These are phyloP conservation scores for Fusarium agapanthi DNA, from an alignment of 2,329 filamentous ascomycete species.

Conservation along the genomic window DNA sequence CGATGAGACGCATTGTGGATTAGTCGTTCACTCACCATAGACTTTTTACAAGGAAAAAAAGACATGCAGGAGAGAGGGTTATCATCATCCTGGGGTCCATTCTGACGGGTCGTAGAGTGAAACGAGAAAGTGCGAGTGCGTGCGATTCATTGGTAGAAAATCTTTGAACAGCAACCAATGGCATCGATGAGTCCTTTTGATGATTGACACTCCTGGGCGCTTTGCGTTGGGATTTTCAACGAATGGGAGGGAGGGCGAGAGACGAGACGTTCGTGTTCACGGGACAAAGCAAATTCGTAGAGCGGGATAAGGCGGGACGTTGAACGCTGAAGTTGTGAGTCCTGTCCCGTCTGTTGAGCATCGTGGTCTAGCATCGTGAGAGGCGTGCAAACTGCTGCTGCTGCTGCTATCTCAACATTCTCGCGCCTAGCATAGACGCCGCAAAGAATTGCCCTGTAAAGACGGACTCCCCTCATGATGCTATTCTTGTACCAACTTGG, in stretches of 20 bases:
- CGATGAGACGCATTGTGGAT: conserved; percentile 28
- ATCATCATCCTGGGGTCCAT: conserved; percentile 24
- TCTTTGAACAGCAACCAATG: conserved; percentile 30
- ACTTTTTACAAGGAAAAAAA: conserved; percentile 23
- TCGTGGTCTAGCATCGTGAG: neutral
- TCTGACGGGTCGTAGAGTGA: conserved; percentile 34
- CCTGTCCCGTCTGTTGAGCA: neutral
- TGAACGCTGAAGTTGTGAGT: neutral
- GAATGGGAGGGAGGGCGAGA: conserved; percentile 30
- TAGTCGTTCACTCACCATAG: conserved; percentile 14
- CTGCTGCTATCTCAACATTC: neutral
- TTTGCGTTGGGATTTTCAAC: conserved; percentile 31
- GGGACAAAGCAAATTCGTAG: conserved; percentile 26
- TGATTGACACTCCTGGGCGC: conserved; percentile 33
- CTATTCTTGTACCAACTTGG: conserved; percentile 33
- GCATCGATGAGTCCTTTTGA: conserved; percentile 8
- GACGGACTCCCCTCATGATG: conserved; percentile 18
- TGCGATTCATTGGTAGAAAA: conserved; percentile 39
- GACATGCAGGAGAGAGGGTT: conserved; percentile 35
- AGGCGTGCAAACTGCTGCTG: neutral
- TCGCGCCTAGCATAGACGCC: conserved; percentile 35
- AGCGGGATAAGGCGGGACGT: conserved; percentile 8
- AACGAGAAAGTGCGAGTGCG: conserved; percentile 26
- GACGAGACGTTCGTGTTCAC: neutral
- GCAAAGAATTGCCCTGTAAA: neutral